These are phyloP conservation scores for Rhodomyrtus tomentosa DNA, from an alignment of 345 rosid genomes.

Conservation along the genomic window DNA sequence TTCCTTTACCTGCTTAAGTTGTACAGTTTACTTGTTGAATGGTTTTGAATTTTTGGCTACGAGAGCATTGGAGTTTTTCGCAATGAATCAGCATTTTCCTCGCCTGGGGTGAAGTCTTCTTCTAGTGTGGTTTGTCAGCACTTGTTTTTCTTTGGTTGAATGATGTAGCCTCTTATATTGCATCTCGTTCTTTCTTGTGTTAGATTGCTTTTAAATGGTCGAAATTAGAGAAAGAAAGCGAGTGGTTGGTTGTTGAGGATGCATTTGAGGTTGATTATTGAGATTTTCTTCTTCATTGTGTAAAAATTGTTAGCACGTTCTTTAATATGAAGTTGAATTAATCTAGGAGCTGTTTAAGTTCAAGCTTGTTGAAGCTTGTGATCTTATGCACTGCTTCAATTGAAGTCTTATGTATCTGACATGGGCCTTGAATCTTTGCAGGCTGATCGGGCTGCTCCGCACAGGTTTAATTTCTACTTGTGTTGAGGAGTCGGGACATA, in stretches of 20 bases:
- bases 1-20: background rate
- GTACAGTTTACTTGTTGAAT: background rate
- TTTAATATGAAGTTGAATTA: background rate
- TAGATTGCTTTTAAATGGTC: background rate
- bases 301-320: background rate
- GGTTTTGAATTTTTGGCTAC: background rate
- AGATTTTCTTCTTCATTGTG: background rate
- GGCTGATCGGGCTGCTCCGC: background rate
- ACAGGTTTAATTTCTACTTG: background rate
- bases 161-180: background rate
- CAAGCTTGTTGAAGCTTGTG: background rate
- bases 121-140: background rate
- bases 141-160: background rate
- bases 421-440: background rate
- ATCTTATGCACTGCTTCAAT: background rate
- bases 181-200: background rate
- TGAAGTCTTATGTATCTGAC: background rate
- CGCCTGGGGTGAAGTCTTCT: background rate
- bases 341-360: background rate
- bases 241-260: background rate
- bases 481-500: background rate
- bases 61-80: background rate
- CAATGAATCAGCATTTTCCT: background rate
- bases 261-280: background rate
- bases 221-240: background rate